Conservation (phyloP, 352 stramenopile genomes). For the Halophytophthora batemanensis region DNA sequence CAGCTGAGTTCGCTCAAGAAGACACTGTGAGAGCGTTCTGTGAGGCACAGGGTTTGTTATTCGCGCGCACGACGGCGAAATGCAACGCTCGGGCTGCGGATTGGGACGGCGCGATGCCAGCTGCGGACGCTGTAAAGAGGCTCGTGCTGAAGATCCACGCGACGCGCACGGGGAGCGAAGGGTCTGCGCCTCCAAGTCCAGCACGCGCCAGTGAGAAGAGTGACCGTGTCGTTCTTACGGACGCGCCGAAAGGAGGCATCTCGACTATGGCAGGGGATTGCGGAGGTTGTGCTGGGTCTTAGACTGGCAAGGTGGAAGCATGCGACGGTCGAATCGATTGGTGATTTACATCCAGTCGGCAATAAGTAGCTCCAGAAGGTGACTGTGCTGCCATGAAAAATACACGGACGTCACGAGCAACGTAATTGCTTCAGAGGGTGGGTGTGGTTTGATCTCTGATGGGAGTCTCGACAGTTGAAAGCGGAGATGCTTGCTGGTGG, state of each 20-base stretch:
- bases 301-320: not conserved
- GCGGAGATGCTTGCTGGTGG: not conserved
- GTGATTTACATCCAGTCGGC: not conserved
- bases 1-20: conserved; percentile 41
- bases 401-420: too few species aligned
- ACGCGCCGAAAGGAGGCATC: not conserved
- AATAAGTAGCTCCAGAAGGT: not conserved
- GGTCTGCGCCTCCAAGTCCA: not conserved
- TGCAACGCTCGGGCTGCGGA: conserved; percentile 50
- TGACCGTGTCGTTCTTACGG: conserved; percentile 15
- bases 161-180: conserved; percentile 1
- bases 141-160: conserved; percentile 67
- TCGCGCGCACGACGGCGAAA: conserved; percentile 62
- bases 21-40: conserved; percentile 50
- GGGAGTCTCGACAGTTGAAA: too few species aligned
- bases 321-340: not conserved
- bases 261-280: conserved; percentile 12
- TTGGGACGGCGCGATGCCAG: conserved; percentile 48
- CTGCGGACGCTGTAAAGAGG: conserved; percentile 49
- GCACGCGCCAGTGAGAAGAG: not conserved
- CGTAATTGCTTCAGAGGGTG: too few species aligned
- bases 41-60: conserved; percentile 51
- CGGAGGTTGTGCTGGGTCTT: conserved; percentile 16
- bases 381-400: too few species aligned
- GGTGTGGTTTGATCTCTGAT: too few species aligned